phyloP scores from a whole-genome alignment of 1,284 basidiomycete species.

The Hypsizygus ulmarius region DNA sequence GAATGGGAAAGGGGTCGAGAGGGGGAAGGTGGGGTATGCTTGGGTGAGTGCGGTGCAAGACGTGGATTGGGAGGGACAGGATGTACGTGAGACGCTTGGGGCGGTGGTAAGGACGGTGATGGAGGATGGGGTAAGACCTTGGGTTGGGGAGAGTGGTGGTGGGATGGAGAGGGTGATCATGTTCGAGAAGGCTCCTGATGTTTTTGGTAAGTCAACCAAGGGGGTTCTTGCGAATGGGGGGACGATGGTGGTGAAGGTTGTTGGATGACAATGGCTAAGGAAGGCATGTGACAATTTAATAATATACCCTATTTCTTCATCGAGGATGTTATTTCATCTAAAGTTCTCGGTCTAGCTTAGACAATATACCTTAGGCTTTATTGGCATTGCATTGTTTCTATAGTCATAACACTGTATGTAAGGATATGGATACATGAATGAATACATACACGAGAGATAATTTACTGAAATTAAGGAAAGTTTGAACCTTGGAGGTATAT shows the following conservation, averaged over 20 bases:
- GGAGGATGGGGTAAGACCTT: conserved; percentile 43
- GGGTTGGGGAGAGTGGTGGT: conserved; percentile 27
- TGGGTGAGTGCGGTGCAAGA: conserved; percentile 74
- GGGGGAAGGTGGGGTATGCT: conserved; percentile 57
- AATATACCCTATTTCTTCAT: background rate
- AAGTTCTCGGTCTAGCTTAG: background rate
- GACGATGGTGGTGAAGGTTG: conserved; percentile 38
- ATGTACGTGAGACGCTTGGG: conserved; percentile 63
- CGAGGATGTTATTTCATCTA: background rate
- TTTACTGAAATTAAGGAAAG: no score
- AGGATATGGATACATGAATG: no score
- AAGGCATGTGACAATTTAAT: conserved; percentile 5
- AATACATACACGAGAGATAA: no score
- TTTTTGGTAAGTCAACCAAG: conserved; percentile 34
- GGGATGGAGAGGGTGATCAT: conserved; percentile 25
- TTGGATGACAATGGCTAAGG: conserved; percentile 18
- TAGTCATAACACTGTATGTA: no score
- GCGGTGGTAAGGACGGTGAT: conserved; percentile 52
- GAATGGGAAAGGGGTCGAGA: conserved; percentile 19
- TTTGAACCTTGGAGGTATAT: background rate
- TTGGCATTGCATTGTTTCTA: no score
- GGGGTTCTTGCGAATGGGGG: conserved; percentile 36
- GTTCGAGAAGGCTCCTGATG: conserved; percentile 34
- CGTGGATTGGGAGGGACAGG: conserved; percentile 76
- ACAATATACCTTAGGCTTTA: no score